Evolutionary conservation across 2,329 filamentous ascomycete genomes (phyloP).

Genomic region (Escovopsis weberi): DNA sequence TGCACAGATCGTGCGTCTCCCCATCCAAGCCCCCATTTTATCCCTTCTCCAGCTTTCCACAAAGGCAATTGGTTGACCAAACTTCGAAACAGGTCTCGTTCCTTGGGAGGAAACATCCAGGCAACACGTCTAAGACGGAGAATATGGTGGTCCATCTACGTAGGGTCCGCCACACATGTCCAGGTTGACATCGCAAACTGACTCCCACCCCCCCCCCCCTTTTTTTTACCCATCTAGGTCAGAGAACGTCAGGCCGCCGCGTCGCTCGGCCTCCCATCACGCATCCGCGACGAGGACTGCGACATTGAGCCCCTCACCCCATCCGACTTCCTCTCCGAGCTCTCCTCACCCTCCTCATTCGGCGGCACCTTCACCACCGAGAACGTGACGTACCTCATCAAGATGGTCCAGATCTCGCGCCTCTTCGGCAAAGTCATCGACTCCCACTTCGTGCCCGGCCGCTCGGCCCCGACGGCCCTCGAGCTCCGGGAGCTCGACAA

Average conservation of each 20-base stretch:
- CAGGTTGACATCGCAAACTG: not conserved
- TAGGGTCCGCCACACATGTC: conserved; percentile 13
- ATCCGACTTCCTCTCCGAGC: conserved; percentile 16
- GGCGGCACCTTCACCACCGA: conserved; percentile 19
- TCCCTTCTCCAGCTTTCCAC: not conserved
- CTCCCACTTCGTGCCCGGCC: conserved; percentile 21
- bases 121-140: conserved; percentile 24
- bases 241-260: conserved; percentile 23
- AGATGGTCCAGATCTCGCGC: conserved; percentile 23
- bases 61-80: not conserved
- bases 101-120: conserved; percentile 13
- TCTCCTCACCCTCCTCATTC: conserved; percentile 8
- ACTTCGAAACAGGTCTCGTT: conserved; percentile 11
- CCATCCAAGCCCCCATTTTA: not conserved
- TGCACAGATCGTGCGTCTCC: conserved; percentile 24
- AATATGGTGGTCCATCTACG: conserved; percentile 41
- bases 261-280: conserved; percentile 20
- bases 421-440: conserved; percentile 21
- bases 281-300: conserved; percentile 24
- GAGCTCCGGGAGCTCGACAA: conserved; percentile 16
- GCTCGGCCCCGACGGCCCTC: conserved; percentile 13
- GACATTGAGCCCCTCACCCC: conserved; percentile 21
- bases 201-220: not conserved
- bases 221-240: conserved; percentile 11
- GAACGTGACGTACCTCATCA: conserved; percentile 21